A percentile compares a stretch with the other conserved stretches of the same genome.
These are phyloP conservation scores for Colletotrichum zoysiae DNA, from an alignment of 2,329 filamentous ascomycete genomes.

Conservation along the genomic window DNA sequence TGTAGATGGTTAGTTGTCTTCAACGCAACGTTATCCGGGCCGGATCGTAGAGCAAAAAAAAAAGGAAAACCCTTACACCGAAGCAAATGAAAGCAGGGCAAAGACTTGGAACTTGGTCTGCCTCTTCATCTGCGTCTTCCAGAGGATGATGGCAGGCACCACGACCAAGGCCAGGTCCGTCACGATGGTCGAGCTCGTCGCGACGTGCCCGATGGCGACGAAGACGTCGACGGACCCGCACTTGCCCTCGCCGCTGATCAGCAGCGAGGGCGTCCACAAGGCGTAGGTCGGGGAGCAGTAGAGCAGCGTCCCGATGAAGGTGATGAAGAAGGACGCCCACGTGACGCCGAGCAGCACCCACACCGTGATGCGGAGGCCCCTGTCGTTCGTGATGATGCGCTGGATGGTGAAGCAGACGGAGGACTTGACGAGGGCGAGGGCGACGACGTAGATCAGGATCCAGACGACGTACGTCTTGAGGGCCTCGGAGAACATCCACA, in stretches of 20 bases:
- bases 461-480: conserved; percentile 45
- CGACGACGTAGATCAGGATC: conserved; percentile 47
- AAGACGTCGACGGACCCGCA: conserved; percentile 45
- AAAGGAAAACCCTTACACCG: conserved; percentile 30
- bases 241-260: conserved; percentile 44
- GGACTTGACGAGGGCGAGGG: conserved; percentile 47
- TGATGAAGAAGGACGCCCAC: conserved; percentile 48
- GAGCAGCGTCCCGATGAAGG: conserved; percentile 49
- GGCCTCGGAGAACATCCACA: conserved; percentile 45
- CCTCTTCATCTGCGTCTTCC: conserved; percentile 50
- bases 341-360: conserved; percentile 43
- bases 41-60: no score
- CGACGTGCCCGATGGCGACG: conserved; percentile 47
- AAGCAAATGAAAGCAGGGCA: conserved; percentile 44
- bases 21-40: background rate
- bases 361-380: conserved; percentile 43
- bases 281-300: conserved; percentile 50
- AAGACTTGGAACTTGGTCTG: conserved; percentile 44
- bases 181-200: conserved; percentile 49
- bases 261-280: conserved; percentile 48
- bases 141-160: conserved; percentile 50
- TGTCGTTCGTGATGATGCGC: conserved; percentile 47
- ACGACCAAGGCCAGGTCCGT: conserved; percentile 51
- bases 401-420: conserved; percentile 54
- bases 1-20: background rate